Percentiles rank a stretch among this genome's conserved stretches.
These are phyloP conservation scores for Neurospora sp. DNA, from an alignment of 495 filamentous ascomycete genomes.

Conservation along the genomic window DNA sequence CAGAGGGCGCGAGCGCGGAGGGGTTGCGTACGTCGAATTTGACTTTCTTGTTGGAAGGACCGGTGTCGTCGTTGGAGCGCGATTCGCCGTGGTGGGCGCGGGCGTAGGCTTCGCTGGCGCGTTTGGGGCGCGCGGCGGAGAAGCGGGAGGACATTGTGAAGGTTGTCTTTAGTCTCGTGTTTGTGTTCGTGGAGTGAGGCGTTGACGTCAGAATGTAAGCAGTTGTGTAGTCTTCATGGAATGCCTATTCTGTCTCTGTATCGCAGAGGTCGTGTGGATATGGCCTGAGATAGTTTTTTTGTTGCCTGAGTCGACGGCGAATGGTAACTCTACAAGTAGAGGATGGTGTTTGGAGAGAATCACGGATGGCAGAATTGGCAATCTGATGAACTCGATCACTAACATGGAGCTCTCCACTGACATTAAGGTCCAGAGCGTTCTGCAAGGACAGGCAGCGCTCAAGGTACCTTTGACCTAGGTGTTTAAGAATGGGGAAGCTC, in stretches of 20 bases:
- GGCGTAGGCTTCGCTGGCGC: constrained; percentile 68
- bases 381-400: background rate
- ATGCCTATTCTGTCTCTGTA: background rate
- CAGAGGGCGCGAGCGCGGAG: constrained; percentile 70
- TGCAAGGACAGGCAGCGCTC: background rate
- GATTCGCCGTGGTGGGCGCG: constrained; percentile 56
- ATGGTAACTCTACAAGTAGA: background rate
- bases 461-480: background rate
- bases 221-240: background rate
- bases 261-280: background rate
- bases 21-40: constrained; percentile 95
- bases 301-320: background rate
- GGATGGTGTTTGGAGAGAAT: background rate
- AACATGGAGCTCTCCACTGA: background rate
- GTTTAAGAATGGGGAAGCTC: background rate
- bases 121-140: constrained; percentile 66
- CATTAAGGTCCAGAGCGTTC: background rate
- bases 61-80: constrained; percentile 22
- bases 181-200: background rate
- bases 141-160: constrained; percentile 50
- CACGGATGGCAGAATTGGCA: background rate
- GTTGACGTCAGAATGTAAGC: background rate
- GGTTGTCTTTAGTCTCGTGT: background rate
- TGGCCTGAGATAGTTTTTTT: background rate
- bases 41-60: constrained; percentile 59